Base-by-base conservation (phyloP, 192 early-diverging fungal genomes). In the Coemansia asiatica region DNA sequence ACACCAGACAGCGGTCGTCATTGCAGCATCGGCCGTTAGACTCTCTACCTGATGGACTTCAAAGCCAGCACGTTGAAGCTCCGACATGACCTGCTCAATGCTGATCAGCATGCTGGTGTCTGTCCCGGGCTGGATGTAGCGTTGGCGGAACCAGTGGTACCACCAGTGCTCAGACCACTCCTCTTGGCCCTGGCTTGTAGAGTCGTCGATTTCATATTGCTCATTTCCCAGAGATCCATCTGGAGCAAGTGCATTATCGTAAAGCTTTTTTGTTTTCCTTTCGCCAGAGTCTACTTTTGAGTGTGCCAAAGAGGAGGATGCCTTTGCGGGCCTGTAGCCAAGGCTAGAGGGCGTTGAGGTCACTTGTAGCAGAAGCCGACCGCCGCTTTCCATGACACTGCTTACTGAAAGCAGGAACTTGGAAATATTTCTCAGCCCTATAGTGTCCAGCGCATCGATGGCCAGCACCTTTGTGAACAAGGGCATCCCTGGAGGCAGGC, bases 141-240 rank as follows among this genome's bases (percentile, higher is more conserved):
- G 48, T 61, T 75, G 73, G 12, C 72, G 63, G 66, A 75, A 83
- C 76, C 72, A 72, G 65, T 83, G 81, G 73, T 83, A 83, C 72
- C 76, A 78, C 72, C 76, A 79, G 60, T 69, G 67, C 65, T 83
- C 79, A 0, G 79, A 74, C 69, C 67, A 67, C 61, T 72, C 69
- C 26, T 75, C 72, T 4, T 69, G 69, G 10, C 69, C 67, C 8
- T 56, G 44, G 1, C 40, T 12, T 7, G 50, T 27, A 6, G 58
- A 27, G 19, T 36, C 56, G 21, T 28, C 26, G 31, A 4, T 44
- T 7, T 6, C 8, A 33, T 33, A 33, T 33, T 33, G 31, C 31
- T 33, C 31, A 8, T 8, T 33, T 3, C 8, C 31, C 31, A 33
- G 31, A 33, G 31, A 33, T 33, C 31, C 31, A 33, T 33, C 8